Evolutionary conservation across 2,329 filamentous ascomycete genomes (phyloP), one percentile per base, ranked within the genome.

Genomic region (Bretziella fagacearum): DNA sequence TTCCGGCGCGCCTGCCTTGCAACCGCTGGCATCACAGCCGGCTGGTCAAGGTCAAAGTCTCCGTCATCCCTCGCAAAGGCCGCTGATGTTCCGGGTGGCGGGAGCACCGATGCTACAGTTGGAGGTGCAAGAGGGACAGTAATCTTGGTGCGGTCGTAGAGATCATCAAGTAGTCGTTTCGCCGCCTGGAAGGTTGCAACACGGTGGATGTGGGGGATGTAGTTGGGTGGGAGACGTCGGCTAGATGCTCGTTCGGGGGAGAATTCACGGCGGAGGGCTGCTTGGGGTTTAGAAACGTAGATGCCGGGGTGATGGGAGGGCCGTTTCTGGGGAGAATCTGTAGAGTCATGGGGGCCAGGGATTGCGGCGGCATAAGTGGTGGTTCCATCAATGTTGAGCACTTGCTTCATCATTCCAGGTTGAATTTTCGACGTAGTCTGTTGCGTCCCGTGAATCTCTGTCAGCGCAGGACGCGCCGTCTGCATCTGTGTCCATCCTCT

Each of bases 161-260:
- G 54, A 20, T 62, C 64, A 56, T 80, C 76, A 5, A 79, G 60
- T 7, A 63, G 59, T 52, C 62, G 69, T 56, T 79, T 79, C 20
- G 63, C 66, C 3, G 62, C 60, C 44, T 65, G 60, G 51, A 79
- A 77, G 7, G 59, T 60, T 37, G 60, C 56, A 3, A 20, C 41
- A 15, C 30, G 41, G 7, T 15, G 27, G 3, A 30, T 29, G 18
- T 46, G 32, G 4, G 35, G 25, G 3, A 46, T 29, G 39, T 22
- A 15, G 4, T 23, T 27, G 13, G 20, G 23, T 3, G 10, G 32
- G 27, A 15, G 44, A 15, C 8, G 15, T 20, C 15, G n/a, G 8
- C 25, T 29, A 33, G 20, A 15, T n/a, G 2, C 8, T 6, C 11
- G 15, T 32, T 36, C 13, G 6, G 17, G 32, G 8, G 32, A 26